Evolutionary conservation across 352 stramenopile species (phyloP).

Genomic region (Elongisporangium anandrum): DNA sequence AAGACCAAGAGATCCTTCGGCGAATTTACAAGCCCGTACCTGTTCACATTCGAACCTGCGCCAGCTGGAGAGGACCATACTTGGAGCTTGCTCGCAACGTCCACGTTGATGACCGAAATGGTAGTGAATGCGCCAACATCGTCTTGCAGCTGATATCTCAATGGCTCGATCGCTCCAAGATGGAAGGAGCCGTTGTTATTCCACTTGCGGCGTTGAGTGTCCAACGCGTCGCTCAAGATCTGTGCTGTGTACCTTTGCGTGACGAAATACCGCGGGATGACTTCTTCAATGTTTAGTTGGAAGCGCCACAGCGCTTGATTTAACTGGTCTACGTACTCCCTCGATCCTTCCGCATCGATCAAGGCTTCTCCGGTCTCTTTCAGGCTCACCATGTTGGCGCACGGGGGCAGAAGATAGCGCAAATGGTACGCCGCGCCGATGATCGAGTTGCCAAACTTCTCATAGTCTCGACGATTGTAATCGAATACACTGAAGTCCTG

Average conservation of each 20-base stretch:
- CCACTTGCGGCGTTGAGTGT: background rate
- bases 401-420: slow-evolving; percentile 5
- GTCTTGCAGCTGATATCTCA: background rate
- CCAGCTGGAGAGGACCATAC: background rate
- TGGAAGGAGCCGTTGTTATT: background rate
- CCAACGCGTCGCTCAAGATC: background rate
- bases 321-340: background rate
- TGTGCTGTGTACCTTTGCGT: background rate
- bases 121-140: background rate
- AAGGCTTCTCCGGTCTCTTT: background rate
- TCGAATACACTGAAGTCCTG: background rate
- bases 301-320: background rate
- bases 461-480: background rate
- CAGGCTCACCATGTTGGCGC: slow-evolving; percentile 2
- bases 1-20: background rate
- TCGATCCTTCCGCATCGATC: background rate
- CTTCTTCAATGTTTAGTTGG: background rate
- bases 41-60: background rate
- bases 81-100: background rate
- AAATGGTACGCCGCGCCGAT: slow-evolving; percentile 5
- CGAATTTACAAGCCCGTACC: background rate
- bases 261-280: background rate
- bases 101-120: background rate
- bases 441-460: slow-evolving; percentile 6
- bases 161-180: background rate